Base-by-base conservation (phyloP, 2,329 filamentous ascomycete species). In the Pleoardoris graminearum region DNA sequence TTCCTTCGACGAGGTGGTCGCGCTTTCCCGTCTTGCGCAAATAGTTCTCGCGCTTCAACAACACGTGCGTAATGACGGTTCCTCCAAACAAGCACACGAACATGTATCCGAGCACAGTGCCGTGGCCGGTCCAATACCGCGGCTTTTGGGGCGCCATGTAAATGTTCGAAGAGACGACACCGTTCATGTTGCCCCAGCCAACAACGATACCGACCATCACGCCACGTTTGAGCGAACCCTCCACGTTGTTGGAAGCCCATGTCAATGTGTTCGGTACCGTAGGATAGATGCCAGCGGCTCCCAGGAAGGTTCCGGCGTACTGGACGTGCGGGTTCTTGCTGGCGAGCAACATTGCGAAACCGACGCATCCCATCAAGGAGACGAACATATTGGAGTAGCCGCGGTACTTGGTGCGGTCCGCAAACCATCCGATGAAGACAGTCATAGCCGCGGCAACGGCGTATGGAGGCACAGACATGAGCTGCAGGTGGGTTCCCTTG, bases 221-320 rank as follows among this genome's bases (percentile, higher is more conserved):
- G 47, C 91, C 92, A 35, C 92, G 85, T 79, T 96, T 96, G 75
- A 96, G 95, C 6, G 93, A 89, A n/a, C 92, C 89, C 73, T 96
- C 92, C 43, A 87, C 83, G 59, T 97, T 97, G 77, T 97, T 97
- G 53, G 87, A 86, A 21, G 87, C 80, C 92, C 92, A 97, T 2
- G 87, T 85, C 58, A 97, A 89, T 0, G 91, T 95, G 70, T 96
- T 94, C 22, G 90, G 78, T 48, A 96, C 90, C 62, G 85, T 88
- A 0, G 92, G 91, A 68, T 96, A 96, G 66, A 96, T 96, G 2
- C 92, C 92, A 25, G 91, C 78, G 0, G 92, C 91, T 0, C 87
- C 91, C 0, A 97, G 78, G 75, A 96, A 97, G 0, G 85, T 89
- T 0, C 89, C 92, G 0, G 86, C 89, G 69, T 97, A 97, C 66